Conservation (phyloP, 176 grass and related monocot genomes). For the Zoysia pacifica region DNA sequence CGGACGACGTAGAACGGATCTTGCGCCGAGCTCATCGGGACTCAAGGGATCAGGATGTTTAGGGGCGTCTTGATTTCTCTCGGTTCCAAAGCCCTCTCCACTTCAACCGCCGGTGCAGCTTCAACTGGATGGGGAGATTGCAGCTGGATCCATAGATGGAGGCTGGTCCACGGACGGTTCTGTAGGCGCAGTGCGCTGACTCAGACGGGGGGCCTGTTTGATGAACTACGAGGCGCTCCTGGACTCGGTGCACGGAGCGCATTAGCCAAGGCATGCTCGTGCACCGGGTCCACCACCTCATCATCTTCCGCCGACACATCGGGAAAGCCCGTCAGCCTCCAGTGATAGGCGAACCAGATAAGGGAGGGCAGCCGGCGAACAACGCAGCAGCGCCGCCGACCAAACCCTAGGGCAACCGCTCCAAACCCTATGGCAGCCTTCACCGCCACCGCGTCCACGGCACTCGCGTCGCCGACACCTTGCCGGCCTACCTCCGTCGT, state of each 20-base stretch:
- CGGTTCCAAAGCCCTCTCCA: background rate
- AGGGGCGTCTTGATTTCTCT: background rate
- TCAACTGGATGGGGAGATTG: background rate
- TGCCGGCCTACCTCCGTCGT: too few relatives aligned
- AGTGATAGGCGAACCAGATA: background rate
- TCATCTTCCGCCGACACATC: background rate
- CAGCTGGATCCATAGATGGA: background rate
- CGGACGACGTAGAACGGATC: slow-evolving; percentile 69
- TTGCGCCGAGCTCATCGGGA: slow-evolving; percentile 50
- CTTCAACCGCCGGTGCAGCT: background rate
- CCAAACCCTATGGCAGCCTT: slow-evolving; percentile 42
- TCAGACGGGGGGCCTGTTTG: too few relatives aligned
- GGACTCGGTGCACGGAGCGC: too few relatives aligned
- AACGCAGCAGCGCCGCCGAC: background rate
- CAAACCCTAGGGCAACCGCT: slow-evolving; percentile 32
- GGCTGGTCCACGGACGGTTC: background rate
- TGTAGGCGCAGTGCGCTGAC: background rate
- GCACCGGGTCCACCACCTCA: background rate
- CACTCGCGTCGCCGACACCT: slow-evolving; percentile 23
- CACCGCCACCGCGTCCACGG: background rate
- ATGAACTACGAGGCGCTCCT: background rate
- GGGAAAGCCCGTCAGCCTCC: background rate
- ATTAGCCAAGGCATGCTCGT: background rate
- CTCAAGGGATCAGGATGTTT: background rate
- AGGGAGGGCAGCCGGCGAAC: background rate